Percentiles rank a stretch among this genome's conserved stretches.
Conservation (phyloP, 345 rosid genomes). For the Brassica nigra region DNA sequence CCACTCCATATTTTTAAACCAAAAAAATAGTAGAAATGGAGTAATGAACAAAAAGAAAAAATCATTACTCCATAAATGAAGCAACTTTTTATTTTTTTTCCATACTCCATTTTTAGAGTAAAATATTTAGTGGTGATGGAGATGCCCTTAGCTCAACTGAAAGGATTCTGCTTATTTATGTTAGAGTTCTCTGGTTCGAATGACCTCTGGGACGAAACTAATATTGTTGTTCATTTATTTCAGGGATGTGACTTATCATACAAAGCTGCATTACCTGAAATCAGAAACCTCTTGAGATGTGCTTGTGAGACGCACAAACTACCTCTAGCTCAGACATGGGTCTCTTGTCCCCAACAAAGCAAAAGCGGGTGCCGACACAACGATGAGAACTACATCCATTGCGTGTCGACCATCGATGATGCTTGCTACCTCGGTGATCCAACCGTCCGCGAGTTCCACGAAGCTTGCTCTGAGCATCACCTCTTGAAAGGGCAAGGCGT, state of each 20-base stretch:
- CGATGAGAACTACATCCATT: conserved; percentile 62
- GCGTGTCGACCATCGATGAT: conserved; percentile 80
- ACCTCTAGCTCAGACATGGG: conserved; percentile 92
- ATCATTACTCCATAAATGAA: no score
- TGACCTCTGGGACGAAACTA: no score
- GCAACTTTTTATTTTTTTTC: no score
- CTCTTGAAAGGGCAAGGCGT: conserved; percentile 90
- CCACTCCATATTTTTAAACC: no score
- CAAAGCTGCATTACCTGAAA: conserved; percentile 79
- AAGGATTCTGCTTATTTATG: no score
- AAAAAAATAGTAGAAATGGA: no score
- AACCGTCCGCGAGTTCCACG: conserved; percentile 59
- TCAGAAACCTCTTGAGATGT: conserved; percentile 65
- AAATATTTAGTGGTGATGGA: no score
- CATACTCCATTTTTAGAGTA: no score
- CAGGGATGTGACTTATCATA: conserved; percentile 60
- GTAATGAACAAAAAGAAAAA: no score
- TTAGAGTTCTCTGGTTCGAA: no score
- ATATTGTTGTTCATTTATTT: neutral
- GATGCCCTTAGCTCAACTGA: no score
- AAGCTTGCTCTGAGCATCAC: conserved; percentile 96
- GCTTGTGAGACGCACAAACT: conserved; percentile 76
- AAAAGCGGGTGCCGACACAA: conserved; percentile 84
- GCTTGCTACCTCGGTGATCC: conserved; percentile 72
- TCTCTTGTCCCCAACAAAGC: conserved; percentile 70